Base-by-base conservation (phyloP, 1,139 yeast species). In the Blastobotrys capitulatus region DNA sequence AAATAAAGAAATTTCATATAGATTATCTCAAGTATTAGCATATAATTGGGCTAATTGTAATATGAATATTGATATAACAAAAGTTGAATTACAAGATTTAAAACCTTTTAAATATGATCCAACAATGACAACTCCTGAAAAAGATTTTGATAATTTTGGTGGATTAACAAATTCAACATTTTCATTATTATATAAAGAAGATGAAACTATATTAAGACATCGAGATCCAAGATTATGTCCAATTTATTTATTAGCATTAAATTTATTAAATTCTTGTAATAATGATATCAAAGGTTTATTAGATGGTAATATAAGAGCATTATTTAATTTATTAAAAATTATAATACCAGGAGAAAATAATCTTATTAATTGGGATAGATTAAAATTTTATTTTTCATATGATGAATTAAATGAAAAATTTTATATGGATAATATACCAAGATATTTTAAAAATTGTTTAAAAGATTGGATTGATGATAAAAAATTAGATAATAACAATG, bases 221-320 rank as follows among this genome's bases (percentile, higher is more conserved):
- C 41, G 41, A 4, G 41, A 38, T 15, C 41, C 41, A 20, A 16
- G 41, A 12, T 18, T 38, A 27, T 38, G 41, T 20, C 41, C 41
- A 20, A 38, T 38, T 38, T 38, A 38, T 38, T 38, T 38, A 38
- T 22, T 38, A 19, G 41, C 41, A 12, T 38, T 38, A 26, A 38
- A 7, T 7, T 20, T 38, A 6, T n/a, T 38, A 22, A 7, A 7
- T 7, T 20, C 41, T 4, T 20, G 27, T 8, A n/a, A n/a, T 15
- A 38, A 38, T 15, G 26, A 38, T 38, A 20, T 38, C 13, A 4
- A 5, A 8, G 5, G 10, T 10, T n/a, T 38, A 15, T 27, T 27
- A 16, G 41, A 38, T 20, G 41, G 18, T 27, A 38, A 38, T 20
- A 27, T 38, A 9, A 26, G 41, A 27, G 5, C 41, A 4, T 26